Percentiles rank a stretch among this genome's conserved stretches.
These are phyloP conservation scores for Thymus mandschuricus DNA, from an alignment of 257 asterid species.

Conservation along the genomic window DNA sequence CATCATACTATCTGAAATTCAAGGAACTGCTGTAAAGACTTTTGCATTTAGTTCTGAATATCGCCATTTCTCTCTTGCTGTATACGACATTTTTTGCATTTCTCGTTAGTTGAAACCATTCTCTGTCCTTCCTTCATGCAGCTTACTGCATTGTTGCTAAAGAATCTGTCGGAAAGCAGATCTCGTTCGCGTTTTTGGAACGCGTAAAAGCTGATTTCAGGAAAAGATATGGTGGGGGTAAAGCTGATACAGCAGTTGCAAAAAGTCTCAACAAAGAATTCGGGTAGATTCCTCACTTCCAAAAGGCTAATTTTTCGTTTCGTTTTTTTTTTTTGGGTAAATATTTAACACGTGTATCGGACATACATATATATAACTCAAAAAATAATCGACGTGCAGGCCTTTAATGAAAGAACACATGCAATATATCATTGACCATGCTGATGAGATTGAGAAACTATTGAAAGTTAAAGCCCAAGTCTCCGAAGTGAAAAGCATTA, in stretches of 20 bases:
- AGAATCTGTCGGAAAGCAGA: slow-evolving; percentile 91
- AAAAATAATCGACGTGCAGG: slow-evolving; percentile 42
- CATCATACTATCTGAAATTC: background rate
- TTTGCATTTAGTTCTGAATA: slow-evolving; percentile 12
- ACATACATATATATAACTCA: too few species aligned
- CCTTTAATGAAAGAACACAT: slow-evolving; percentile 88
- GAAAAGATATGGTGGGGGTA: slow-evolving; percentile 94
- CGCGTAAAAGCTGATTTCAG: slow-evolving; percentile 85
- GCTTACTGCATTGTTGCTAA: slow-evolving; percentile 93
- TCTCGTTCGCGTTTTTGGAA: slow-evolving; percentile 83
- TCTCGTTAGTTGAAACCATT: background rate
- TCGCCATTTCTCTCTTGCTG: background rate
- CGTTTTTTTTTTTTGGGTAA: too few species aligned
- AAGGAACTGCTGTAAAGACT: background rate
- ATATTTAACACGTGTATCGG: too few species aligned
- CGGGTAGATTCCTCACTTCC: slow-evolving; percentile 51
- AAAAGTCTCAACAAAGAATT: slow-evolving; percentile 90
- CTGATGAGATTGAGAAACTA: slow-evolving; percentile 89
- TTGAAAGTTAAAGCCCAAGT: slow-evolving; percentile 91
- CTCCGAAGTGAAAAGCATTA: slow-evolving; percentile 82
- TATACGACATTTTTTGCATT: background rate
- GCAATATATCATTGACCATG: slow-evolving; percentile 88
- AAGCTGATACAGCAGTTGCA: slow-evolving; percentile 88
- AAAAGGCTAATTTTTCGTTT: background rate
- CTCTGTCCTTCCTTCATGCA: slow-evolving; percentile 37